These are phyloP conservation scores for Hypholoma sublateritium DNA, from an alignment of 768 basidiomycete species.

Conservation along the genomic window DNA sequence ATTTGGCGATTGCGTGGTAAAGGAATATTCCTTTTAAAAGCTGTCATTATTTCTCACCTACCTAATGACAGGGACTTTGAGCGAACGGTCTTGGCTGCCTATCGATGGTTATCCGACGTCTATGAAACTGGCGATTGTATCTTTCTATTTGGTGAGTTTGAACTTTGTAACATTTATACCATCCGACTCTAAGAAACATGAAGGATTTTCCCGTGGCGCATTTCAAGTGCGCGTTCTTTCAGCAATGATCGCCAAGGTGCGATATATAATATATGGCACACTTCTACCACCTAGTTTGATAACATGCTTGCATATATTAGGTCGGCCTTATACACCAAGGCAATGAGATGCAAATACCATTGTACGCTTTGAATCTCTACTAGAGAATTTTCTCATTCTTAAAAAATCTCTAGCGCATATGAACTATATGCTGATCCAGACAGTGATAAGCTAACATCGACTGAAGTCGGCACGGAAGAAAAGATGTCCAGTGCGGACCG, in stretches of 20 bases:
- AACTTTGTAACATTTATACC: neutral
- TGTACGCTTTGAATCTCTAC: too few relatives aligned
- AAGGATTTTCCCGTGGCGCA: slow-evolving; percentile 50
- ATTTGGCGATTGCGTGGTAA: slow-evolving; percentile 38
- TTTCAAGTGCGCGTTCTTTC: slow-evolving; percentile 44
- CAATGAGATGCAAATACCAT: slow-evolving; percentile 34
- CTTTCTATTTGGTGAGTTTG: slow-evolving; percentile 23
- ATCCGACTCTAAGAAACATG: neutral
- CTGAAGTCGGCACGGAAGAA: neutral
- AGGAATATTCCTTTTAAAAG: neutral
- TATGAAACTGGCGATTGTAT: slow-evolving; percentile 25
- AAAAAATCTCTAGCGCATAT: slow-evolving; percentile 17
- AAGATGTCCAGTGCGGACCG: neutral
- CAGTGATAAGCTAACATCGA: slow-evolving; percentile 3
- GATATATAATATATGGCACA: neutral
- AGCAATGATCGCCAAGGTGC: slow-evolving; percentile 41
- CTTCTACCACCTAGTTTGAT: too few relatives aligned
- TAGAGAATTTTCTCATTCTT: too few relatives aligned
- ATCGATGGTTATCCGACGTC: slow-evolving; percentile 27
- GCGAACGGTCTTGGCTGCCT: slow-evolving; percentile 22
- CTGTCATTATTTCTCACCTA: neutral
- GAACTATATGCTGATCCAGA: slow-evolving; percentile 12
- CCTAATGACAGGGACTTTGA: slow-evolving; percentile 29
- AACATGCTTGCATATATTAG: too few relatives aligned
- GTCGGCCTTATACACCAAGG: slow-evolving; percentile 42